phyloP scores from a whole-genome alignment of 176 grass and related monocot species.

The barley (Hordeum vulgare) region DNA sequence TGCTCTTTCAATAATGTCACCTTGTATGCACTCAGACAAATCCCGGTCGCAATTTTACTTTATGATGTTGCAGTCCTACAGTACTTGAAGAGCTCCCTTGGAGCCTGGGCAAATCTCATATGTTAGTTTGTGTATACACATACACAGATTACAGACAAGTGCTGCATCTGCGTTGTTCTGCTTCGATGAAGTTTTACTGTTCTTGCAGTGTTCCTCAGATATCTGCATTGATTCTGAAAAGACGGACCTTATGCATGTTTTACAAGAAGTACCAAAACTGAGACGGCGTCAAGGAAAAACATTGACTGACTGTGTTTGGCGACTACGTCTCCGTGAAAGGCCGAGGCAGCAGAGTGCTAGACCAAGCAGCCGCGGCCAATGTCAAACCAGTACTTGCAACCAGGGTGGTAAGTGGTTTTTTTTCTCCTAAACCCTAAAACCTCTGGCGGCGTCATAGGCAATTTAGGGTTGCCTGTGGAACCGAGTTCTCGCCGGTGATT shows the following conservation, averaged over 20 bases:
- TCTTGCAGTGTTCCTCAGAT: slow-evolving; percentile 23
- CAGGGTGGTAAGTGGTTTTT: no score
- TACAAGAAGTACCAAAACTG: slow-evolving; percentile 57
- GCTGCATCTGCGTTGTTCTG: background rate
- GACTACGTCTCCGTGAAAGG: no score
- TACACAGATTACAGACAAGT: background rate
- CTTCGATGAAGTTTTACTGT: background rate
- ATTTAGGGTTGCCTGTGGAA: no score
- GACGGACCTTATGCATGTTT: slow-evolving; percentile 75
- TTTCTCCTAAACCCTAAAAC: no score
- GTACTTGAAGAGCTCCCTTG: background rate
- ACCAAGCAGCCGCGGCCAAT: no score
- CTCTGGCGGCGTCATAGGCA: no score
- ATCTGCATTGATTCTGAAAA: slow-evolving; percentile 83
- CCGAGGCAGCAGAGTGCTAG: no score
- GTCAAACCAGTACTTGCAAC: no score
- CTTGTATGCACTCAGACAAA: background rate
- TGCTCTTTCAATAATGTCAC: background rate
- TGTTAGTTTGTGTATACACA: background rate
- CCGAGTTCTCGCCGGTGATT: no score
- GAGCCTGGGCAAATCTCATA: background rate
- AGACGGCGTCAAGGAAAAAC: slow-evolving; percentile 67
- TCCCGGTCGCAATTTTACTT: background rate
- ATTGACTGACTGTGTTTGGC: slow-evolving; percentile 53
- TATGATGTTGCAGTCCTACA: background rate